These are phyloP conservation scores for Ettlia oleoabundans DNA, from an alignment of 139 green algal species.

Conservation along the genomic window DNA sequence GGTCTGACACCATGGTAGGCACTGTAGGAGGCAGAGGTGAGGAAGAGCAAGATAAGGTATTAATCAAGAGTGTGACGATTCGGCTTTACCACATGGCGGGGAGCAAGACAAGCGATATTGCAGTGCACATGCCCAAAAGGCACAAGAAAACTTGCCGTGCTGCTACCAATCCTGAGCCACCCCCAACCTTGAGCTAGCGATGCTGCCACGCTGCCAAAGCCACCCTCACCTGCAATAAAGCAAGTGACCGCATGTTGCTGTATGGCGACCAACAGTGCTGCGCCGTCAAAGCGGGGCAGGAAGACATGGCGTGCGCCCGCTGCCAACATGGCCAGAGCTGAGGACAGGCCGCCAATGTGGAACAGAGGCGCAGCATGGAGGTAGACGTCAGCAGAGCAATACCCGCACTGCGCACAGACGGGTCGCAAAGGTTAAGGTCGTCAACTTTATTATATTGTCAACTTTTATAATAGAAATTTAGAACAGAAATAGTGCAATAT, in stretches of 20 bases:
- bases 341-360: constrained; percentile 89
- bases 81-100: too few species aligned
- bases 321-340: constrained; percentile 76
- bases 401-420: constrained; percentile 53
- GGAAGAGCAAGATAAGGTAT: not conserved
- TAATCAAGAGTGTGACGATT: too few species aligned
- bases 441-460: not conserved
- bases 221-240: constrained; percentile 68
- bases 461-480: too few species aligned
- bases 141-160: too few species aligned
- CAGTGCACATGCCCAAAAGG: too few species aligned
- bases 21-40: constrained; percentile 8
- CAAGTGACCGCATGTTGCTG: constrained; percentile 57
- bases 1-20: constrained; percentile 85
- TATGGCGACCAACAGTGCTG: constrained; percentile 44
- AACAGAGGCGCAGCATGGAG: constrained; percentile 90
- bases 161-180: too few species aligned
- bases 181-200: too few species aligned
- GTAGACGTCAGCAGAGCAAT: constrained; percentile 76
- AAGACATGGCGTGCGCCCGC: constrained; percentile 69
- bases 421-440: not conserved
- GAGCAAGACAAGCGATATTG: too few species aligned
- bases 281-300: constrained; percentile 39
- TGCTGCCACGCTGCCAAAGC: too few species aligned
- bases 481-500: not conserved